phyloP scores from a whole-genome alignment of 228 moss, liverwort and hornwort genomes.

The Sphagnum magellanicum region DNA sequence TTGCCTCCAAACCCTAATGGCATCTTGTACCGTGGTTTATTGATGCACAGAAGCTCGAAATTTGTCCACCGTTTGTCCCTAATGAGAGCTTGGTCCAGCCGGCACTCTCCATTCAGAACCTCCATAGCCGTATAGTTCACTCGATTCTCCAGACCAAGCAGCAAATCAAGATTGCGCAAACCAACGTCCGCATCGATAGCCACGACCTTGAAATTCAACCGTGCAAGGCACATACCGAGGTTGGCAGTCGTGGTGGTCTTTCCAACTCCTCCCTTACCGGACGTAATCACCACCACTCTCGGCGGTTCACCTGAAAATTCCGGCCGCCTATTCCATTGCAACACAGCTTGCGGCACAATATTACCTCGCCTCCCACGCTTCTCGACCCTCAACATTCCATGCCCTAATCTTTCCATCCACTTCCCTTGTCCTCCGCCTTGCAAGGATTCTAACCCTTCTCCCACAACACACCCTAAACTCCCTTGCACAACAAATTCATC shows the following conservation, averaged over 20 bases:
- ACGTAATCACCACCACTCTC: constrained; percentile 86
- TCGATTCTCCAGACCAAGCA: constrained; percentile 94
- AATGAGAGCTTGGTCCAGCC: constrained; percentile 90
- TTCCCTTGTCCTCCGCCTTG: constrained; percentile 17
- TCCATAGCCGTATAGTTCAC: constrained; percentile 99
- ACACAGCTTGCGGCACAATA: constrained; percentile 47
- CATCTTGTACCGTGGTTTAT: constrained; percentile 97
- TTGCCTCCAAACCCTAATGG: constrained; percentile 93
- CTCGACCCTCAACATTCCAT: constrained; percentile 10
- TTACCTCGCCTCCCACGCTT: constrained; percentile 8
- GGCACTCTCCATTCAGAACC: constrained; percentile 93
- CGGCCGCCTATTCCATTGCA: constrained; percentile 93
- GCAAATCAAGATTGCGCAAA: constrained; percentile 82
- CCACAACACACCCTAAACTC: constrained; percentile 22
- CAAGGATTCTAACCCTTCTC: constrained; percentile 30
- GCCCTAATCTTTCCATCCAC: constrained; percentile 28
- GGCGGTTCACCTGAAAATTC: constrained; percentile 73
- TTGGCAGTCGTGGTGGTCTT: constrained; percentile 97
- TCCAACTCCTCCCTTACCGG: constrained; percentile 94
- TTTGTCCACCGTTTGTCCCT: constrained; percentile 97
- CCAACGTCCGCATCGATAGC: constrained; percentile 85
- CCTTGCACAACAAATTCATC: constrained; percentile 9
- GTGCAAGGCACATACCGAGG: constrained; percentile 90
- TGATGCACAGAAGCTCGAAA: constrained; percentile 95
- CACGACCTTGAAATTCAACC: constrained; percentile 86